Evolutionary conservation across 371 early-diverging fungal species (phyloP).

Genomic region (Mortierella sp.): DNA sequence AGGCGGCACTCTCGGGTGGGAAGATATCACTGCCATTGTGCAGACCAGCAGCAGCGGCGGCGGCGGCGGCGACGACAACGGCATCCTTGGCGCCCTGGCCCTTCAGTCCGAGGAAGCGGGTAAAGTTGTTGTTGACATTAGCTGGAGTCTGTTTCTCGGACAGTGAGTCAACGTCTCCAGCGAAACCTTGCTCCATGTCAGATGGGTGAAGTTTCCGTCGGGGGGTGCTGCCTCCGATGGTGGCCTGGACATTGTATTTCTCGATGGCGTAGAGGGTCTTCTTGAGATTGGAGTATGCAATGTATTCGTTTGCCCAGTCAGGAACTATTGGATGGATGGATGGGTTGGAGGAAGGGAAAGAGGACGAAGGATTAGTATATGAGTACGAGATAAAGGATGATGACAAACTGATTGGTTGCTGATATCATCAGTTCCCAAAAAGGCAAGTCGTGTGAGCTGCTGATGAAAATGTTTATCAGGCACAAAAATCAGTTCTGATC

Average conservation of each 20-base stretch:
- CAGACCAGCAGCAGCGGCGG: constrained; percentile 15
- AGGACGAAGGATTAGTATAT: neutral
- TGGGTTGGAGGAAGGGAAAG: neutral
- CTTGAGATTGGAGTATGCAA: constrained; percentile 54
- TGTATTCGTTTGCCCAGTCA: constrained; percentile 57
- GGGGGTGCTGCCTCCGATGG: constrained; percentile 23
- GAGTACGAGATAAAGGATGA: neutral
- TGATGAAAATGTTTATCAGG: neutral
- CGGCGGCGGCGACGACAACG: constrained; percentile 21
- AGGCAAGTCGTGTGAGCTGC: constrained; percentile 39
- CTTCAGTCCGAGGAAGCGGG: constrained; percentile 24
- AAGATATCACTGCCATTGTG: constrained; percentile 51
- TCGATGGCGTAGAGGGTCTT: constrained; percentile 57
- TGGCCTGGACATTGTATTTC: constrained; percentile 45
- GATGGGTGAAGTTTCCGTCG: constrained; percentile 13
- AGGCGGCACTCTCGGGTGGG: constrained; percentile 54
- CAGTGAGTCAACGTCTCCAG: neutral
- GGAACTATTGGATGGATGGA: constrained; percentile 29
- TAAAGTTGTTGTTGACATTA: constrained; percentile 13
- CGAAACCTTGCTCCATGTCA: constrained; percentile 40
- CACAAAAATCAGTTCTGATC: neutral
- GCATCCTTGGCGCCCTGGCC: constrained; percentile 15
- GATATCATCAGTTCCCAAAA: constrained; percentile 14
- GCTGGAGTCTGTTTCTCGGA: constrained; percentile 26
- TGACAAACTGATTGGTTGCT: neutral